Conservation (phyloP, 192 early-diverging fungal genomes). For the Mortierella claussenii region DNA sequence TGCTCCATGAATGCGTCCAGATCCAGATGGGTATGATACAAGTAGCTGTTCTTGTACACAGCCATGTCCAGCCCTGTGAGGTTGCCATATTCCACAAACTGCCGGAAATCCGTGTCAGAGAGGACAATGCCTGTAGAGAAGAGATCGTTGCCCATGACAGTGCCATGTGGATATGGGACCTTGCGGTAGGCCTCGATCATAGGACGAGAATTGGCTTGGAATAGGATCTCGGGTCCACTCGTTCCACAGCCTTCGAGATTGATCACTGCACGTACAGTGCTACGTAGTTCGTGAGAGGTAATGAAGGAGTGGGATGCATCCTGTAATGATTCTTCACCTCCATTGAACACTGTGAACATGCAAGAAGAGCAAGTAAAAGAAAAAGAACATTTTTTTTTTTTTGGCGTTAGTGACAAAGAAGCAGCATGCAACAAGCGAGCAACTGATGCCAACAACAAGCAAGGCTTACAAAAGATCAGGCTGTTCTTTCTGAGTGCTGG, state of each 20-base stretch:
- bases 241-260: conserved; percentile 83
- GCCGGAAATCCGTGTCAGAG: conserved; percentile 80
- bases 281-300: conserved; percentile 61
- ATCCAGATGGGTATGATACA: conserved; percentile 82
- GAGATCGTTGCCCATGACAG: conserved; percentile 68
- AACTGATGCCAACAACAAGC: background rate
- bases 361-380: background rate
- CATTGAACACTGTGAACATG: conserved; percentile 85
- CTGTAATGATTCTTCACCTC: conserved; percentile 80
- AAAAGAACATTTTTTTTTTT: background rate
- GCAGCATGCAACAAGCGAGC: too few relatives aligned
- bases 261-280: conserved; percentile 69
- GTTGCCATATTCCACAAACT: conserved; percentile 77
- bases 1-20: conserved; percentile 60
- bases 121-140: conserved; percentile 70
- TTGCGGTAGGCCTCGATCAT: conserved; percentile 75
- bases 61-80: conserved; percentile 77
- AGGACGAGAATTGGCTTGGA: conserved; percentile 76
- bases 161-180: conserved; percentile 75
- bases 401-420: too few relatives aligned
- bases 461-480: conserved; percentile 57
- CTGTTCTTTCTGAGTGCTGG: conserved; percentile 55
- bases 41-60: conserved; percentile 73
- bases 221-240: conserved; percentile 72
- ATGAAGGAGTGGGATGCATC: conserved; percentile 83